These are phyloP conservation scores for Flaveria trinervia DNA, from an alignment of 129 eudicot genomes.

Conservation along the genomic window DNA sequence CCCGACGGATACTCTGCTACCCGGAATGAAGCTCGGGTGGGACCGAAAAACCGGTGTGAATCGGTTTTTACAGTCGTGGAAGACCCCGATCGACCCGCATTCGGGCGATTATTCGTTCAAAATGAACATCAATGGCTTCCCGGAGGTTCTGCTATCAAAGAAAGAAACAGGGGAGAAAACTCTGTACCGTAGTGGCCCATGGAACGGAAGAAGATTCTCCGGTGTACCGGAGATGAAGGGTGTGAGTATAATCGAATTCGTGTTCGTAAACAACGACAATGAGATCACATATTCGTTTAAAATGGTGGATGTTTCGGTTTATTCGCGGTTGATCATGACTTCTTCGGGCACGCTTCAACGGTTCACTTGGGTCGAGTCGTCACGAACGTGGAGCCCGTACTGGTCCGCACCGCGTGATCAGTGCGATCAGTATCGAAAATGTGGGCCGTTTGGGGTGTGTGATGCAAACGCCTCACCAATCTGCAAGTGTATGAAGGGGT, in stretches of 20 bases:
- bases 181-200: constrained; percentile 60
- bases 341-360: constrained; percentile 38
- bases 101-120: constrained; percentile 43
- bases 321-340: constrained; percentile 46
- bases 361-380: constrained; percentile 49
- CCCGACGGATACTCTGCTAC: constrained; percentile 68
- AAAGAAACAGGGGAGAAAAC: neutral
- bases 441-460: constrained; percentile 64
- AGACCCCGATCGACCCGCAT: constrained; percentile 38
- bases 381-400: constrained; percentile 42
- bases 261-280: constrained; percentile 14
- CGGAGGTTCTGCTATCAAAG: constrained; percentile 35
- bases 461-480: constrained; percentile 42
- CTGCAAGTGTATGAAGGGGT: constrained; percentile 58
- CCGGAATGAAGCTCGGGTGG: constrained; percentile 71
- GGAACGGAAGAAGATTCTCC: constrained; percentile 65
- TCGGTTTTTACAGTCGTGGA: constrained; percentile 55
- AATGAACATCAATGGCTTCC: constrained; percentile 45
- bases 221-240: constrained; percentile 67
- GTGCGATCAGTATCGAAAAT: constrained; percentile 53
- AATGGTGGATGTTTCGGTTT: constrained; percentile 25
- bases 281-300: constrained; percentile 44
- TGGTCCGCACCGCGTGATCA: constrained; percentile 67
- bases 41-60: constrained; percentile 41
- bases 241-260: constrained; percentile 20